These are phyloP conservation scores for Magnaporthiopsis incrustans DNA, from an alignment of 2,329 filamentous ascomycete genomes.

Conservation along the genomic window DNA sequence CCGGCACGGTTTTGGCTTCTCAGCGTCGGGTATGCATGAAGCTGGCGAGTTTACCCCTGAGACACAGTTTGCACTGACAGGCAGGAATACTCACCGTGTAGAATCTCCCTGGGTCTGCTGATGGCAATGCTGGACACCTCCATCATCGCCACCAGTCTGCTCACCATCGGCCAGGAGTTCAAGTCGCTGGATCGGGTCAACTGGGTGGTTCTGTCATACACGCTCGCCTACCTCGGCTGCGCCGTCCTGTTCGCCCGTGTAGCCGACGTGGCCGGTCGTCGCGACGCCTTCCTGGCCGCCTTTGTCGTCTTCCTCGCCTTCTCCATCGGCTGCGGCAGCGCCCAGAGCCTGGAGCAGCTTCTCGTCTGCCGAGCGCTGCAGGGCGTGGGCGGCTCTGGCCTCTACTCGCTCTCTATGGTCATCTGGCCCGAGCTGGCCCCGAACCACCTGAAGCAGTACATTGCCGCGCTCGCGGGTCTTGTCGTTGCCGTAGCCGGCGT, in stretches of 20 bases:
- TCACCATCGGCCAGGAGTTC: conserved; percentile 46
- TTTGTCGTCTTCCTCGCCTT: conserved; percentile 48
- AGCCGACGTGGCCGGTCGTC: conserved; percentile 47
- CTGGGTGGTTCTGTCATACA: conserved; percentile 49
- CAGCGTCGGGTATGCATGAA: conserved; percentile 11
- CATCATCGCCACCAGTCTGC: conserved; percentile 51
- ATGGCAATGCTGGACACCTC: conserved; percentile 52
- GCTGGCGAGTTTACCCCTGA: background rate
- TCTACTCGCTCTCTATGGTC: conserved; percentile 50
- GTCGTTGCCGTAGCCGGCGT: conserved; percentile 41
- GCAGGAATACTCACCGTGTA: conserved; percentile 15
- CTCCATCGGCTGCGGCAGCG: conserved; percentile 46
- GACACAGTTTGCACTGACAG: background rate
- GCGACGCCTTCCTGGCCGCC: conserved; percentile 39
- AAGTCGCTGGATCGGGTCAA: conserved; percentile 35
- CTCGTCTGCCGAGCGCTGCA: conserved; percentile 41
- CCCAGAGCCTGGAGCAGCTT: conserved; percentile 34
- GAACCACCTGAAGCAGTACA: conserved; percentile 27
- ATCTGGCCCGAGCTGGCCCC: conserved; percentile 44
- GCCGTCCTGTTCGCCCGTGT: conserved; percentile 47
- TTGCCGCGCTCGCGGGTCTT: conserved; percentile 40
- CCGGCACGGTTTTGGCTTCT: conserved; percentile 13
- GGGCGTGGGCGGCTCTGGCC: conserved; percentile 43
- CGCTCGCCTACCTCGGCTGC: conserved; percentile 48
- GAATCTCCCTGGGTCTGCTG: conserved; percentile 44